phyloP scores from a whole-genome alignment of 768 basidiomycete genomes.

The Xanthoconium purpureum region DNA sequence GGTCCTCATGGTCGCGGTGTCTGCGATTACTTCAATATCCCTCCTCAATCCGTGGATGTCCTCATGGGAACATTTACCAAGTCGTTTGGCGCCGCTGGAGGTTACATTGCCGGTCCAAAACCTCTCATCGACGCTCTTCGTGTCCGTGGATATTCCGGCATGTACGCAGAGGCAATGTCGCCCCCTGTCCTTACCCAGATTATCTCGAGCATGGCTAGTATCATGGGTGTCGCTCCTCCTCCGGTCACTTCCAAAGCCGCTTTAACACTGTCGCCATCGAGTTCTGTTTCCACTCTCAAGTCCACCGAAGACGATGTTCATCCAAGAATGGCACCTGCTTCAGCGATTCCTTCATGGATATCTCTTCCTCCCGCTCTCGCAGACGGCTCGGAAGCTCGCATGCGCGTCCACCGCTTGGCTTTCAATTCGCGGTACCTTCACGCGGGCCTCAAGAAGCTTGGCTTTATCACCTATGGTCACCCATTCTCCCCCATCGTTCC shows the following conservation, averaged over 20 bases:
- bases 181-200: slow-evolving; percentile 91
- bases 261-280: slow-evolving; percentile 31
- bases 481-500: slow-evolving; percentile 92
- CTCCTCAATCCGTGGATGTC: slow-evolving; percentile 80
- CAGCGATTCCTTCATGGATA: slow-evolving; percentile 75
- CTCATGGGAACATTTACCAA: slow-evolving; percentile 99
- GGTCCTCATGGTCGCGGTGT: slow-evolving; percentile 95
- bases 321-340: slow-evolving; percentile 67
- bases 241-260: slow-evolving; percentile 27
- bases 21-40: slow-evolving; percentile 86
- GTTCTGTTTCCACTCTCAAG: slow-evolving; percentile 26
- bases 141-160: slow-evolving; percentile 71
- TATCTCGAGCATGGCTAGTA: slow-evolving; percentile 89
- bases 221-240: slow-evolving; percentile 76
- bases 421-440: slow-evolving; percentile 96
- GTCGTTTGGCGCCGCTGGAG: slow-evolving; percentile 90
- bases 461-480: slow-evolving; percentile 95
- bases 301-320: slow-evolving; percentile 45
- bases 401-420: slow-evolving; percentile 81
- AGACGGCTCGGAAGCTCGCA: slow-evolving; percentile 80
- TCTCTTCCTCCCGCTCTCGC: slow-evolving; percentile 66
- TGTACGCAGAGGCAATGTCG: slow-evolving; percentile 88
- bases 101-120: slow-evolving; percentile 88
- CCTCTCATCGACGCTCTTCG: slow-evolving; percentile 79
- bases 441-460: slow-evolving; percentile 80